Conservation (phyloP, 2,329 filamentous ascomycete species). For the Aspergillus sp. region DNA sequence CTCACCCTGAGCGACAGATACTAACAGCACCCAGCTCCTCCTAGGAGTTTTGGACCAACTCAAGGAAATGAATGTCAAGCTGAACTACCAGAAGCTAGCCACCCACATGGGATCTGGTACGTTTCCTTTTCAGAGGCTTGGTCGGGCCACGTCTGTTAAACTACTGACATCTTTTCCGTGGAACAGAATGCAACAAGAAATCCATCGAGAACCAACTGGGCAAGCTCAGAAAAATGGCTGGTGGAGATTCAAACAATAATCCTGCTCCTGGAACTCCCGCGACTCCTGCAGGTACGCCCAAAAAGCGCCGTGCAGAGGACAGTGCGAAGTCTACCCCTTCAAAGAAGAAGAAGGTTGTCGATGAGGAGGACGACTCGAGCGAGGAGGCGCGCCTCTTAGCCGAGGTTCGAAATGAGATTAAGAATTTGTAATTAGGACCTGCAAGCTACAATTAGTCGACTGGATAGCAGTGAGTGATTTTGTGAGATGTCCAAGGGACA, state of each 20-base stretch:
- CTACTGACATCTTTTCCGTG: accelerated
- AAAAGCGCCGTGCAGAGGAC: background rate
- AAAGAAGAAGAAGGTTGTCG: background rate
- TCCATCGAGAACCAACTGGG: slow-evolving; percentile 9
- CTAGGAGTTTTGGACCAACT: slow-evolving; percentile 11
- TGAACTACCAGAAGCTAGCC: slow-evolving; percentile 7
- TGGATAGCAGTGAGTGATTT: too few species aligned
- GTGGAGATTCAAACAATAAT: background rate
- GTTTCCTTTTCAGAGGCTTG: background rate
- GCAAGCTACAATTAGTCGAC: background rate
- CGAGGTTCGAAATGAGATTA: background rate
- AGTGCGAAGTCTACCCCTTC: background rate
- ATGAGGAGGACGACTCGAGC: background rate
- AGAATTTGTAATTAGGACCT: background rate
- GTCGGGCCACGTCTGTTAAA: background rate
- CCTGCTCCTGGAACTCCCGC: background rate
- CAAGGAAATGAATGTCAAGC: slow-evolving; percentile 7
- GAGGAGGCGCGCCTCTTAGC: background rate
- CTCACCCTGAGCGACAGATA: background rate
- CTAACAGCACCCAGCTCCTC: slow-evolving; percentile 10
- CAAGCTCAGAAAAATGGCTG: slow-evolving; percentile 1
- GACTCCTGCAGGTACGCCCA: background rate
- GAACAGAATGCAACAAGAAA: slow-evolving; percentile 7
- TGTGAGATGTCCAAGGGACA: too few species aligned
- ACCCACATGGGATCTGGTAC: slow-evolving; percentile 15